phyloP scores from a whole-genome alignment of 2,329 filamentous ascomycete species.

The Blastomyces percursus region DNA sequence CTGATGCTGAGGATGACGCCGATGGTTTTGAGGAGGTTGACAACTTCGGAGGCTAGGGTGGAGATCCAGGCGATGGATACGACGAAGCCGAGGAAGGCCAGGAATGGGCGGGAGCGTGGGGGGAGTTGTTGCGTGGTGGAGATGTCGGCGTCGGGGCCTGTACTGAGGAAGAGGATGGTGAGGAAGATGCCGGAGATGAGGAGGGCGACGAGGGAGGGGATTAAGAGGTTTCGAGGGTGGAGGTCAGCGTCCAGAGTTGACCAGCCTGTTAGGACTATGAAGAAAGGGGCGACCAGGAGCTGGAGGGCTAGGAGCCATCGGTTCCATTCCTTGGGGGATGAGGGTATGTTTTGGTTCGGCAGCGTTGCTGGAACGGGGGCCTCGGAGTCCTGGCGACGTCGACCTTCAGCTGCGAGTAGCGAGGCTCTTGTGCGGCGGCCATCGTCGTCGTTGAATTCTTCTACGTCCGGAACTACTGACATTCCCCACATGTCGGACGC shows the following conservation, averaged over 20 bases:
- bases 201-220: conserved; percentile 53
- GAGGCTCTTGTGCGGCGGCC: background rate
- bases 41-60: conserved; percentile 88
- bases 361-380: conserved; percentile 26
- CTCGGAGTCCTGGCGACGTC: conserved; percentile 27
- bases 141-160: conserved; percentile 29
- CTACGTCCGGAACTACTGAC: conserved; percentile 2
- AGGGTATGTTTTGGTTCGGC: conserved; percentile 15
- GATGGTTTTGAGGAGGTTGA: conserved; percentile 84
- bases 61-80: conserved; percentile 95
- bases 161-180: conserved; percentile 55
- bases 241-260: conserved; percentile 46
- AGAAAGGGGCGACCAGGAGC: conserved; percentile 74
- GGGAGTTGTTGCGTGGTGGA: conserved; percentile 47
- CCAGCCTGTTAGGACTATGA: conserved; percentile 64
- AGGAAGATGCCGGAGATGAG: conserved; percentile 58
- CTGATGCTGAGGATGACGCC: conserved; percentile 88
- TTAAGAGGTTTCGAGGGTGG: conserved; percentile 42
- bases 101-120: conserved; percentile 61
- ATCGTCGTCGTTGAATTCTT: background rate
- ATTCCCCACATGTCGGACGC: background rate
- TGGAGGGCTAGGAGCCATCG: conserved; percentile 82
- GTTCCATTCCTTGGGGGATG: conserved; percentile 57
- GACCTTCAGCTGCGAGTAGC: background rate
- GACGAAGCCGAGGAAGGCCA: conserved; percentile 82